A percentile compares a stretch with the other conserved stretches of the same genome.
These are phyloP conservation scores for Dactylonectria estremocensis DNA, from an alignment of 2,329 filamentous ascomycete species.

Conservation along the genomic window DNA sequence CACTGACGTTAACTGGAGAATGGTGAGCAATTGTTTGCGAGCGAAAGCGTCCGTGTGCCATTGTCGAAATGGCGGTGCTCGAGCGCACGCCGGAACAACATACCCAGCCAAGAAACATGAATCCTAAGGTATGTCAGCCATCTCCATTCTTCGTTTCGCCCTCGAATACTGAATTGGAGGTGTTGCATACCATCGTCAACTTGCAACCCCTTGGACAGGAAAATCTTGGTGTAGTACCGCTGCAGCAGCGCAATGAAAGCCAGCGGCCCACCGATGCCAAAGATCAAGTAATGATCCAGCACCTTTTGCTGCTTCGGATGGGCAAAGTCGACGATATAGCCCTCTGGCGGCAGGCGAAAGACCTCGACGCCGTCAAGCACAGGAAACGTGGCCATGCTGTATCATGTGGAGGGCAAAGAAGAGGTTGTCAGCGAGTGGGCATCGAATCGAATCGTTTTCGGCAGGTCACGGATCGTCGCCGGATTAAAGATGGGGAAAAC, in stretches of 20 bases:
- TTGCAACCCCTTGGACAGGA: slow-evolving; percentile 43
- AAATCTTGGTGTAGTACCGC: slow-evolving; percentile 52
- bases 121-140: slow-evolving; percentile 28
- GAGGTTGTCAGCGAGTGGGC: not conserved
- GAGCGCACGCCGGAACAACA: not conserved
- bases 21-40: slow-evolving; percentile 1
- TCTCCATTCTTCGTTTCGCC: not conserved
- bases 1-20: slow-evolving; percentile 28
- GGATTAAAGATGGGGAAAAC: not conserved
- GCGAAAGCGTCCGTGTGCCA: not conserved
- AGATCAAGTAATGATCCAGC: slow-evolving; percentile 39
- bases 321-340: slow-evolving; percentile 39
- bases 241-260: slow-evolving; percentile 47
- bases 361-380: slow-evolving; percentile 45
- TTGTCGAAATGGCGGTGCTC: not conserved
- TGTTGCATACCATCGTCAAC: slow-evolving; percentile 44
- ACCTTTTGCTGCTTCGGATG: slow-evolving; percentile 27
- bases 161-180: not conserved
- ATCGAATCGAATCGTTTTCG: not conserved
- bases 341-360: slow-evolving; percentile 46
- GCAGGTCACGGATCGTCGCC: not conserved
- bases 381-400: slow-evolving; percentile 36
- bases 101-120: slow-evolving; percentile 49
- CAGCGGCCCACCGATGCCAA: slow-evolving; percentile 45
- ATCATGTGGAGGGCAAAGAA: not conserved